Base-by-base conservation (phyloP, 1,284 basidiomycete species). In the Fistulina hepatica region DNA sequence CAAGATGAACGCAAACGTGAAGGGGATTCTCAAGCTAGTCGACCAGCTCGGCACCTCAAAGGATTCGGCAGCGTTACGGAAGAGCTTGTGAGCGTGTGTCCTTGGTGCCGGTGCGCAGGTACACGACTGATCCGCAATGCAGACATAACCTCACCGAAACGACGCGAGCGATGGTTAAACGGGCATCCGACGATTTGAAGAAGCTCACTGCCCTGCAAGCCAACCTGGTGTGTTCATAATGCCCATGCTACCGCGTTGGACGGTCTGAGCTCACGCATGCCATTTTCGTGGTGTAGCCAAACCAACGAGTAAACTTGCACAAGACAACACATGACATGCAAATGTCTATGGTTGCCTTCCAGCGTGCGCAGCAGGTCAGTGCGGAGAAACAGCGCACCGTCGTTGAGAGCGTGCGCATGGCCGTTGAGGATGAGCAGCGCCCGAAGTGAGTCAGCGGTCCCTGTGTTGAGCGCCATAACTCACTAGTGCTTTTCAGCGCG, bases 1-100 rank as follows among this genome's bases (percentile, higher is more conserved):
- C 80, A 97, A 97, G 73, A 91, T 98, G 66, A 94, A 95, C 54
- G 77, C 86, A 44, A 99, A 98, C 60, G 91, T 97, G 5, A 85
- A 93, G 51, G 93, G 88, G 10, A 94, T 99, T 37, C 64, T 91
- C 53, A 89, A 90, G 56, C 70, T 94, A 16, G 84, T 98, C 9
- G 88, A 95, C 52, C 84, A 94, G 57, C 70, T 97, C 3, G 91
- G 91, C 4, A 86, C 81, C 0, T 64, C 63, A 16, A 76, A 77
- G 50, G 92, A 95, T 55, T 85, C 77, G 42, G 67, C 76, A 19
- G 57, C 67, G 30, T 61, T 95, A 43, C 67, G 91, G 46, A 88
- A 83, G 59, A 77, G 72, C 36, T 62, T 92, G 88, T 90, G 52
- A 47, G 83, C 71, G 33, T 22, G 16, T 21, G 8, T 34, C 27